A percentile compares a stretch with the other conserved stretches of the same genome.
These are phyloP conservation scores for Psophocarpus tetragonolobus DNA, from an alignment of 306 rosid species.

Conservation along the genomic window DNA sequence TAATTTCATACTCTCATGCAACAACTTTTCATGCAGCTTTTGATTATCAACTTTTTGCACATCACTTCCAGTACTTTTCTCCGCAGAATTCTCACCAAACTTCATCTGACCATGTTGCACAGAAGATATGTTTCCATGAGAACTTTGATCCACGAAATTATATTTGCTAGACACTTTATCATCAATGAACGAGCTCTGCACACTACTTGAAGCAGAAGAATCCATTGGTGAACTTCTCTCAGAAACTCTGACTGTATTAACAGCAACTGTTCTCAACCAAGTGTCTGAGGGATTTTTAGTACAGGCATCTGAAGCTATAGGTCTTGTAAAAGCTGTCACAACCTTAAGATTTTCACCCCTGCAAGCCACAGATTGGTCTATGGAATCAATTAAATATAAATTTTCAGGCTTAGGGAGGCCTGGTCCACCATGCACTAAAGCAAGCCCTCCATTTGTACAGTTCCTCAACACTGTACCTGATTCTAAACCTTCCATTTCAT, in stretches of 20 bases:
- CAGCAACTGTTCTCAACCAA: constrained; percentile 34
- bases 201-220: constrained; percentile 40
- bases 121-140: constrained; percentile 34
- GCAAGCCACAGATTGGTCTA: constrained; percentile 24
- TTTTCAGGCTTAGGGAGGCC: constrained; percentile 30
- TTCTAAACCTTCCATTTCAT: constrained; percentile 26
- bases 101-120: constrained; percentile 29
- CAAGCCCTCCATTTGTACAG: constrained; percentile 28
- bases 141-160: constrained; percentile 21
- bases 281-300: constrained; percentile 15
- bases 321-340: constrained; percentile 19
- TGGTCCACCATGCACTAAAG: constrained; percentile 27
- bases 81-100: constrained; percentile 31
- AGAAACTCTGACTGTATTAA: constrained; percentile 16
- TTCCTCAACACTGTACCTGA: constrained; percentile 14
- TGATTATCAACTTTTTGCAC: constrained; percentile 29
- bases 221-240: constrained; percentile 36
- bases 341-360: constrained; percentile 19
- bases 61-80: constrained; percentile 21
- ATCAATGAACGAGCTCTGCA: constrained; percentile 29
- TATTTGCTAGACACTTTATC: constrained; percentile 28
- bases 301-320: constrained; percentile 34
- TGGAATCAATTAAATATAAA: constrained; percentile 36
- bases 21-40: constrained; percentile 36
- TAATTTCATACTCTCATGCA: constrained; percentile 38